phyloP scores from a whole-genome alignment of 768 basidiomycete species.

The Lactarius sp. region DNA sequence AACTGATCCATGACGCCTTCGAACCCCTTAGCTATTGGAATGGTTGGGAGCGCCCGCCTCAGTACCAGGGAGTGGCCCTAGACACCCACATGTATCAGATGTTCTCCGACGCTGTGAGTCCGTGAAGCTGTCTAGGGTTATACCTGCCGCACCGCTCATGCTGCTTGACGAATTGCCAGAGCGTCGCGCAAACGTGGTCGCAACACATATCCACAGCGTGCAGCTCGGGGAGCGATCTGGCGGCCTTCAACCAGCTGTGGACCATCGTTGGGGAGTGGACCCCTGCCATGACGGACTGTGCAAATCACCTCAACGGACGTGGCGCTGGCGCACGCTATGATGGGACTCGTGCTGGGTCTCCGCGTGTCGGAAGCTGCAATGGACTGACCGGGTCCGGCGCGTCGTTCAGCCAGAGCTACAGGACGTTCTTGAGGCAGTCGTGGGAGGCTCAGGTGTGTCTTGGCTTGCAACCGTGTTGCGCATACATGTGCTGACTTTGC shows the following conservation, averaged over 20 bases:
- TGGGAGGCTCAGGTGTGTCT: conserved; percentile 73
- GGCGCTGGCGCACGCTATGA: conserved; percentile 59
- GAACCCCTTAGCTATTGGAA: conserved; percentile 66
- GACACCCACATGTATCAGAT: conserved; percentile 80
- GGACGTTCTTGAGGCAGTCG: conserved; percentile 72
- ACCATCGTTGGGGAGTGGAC: conserved; percentile 87
- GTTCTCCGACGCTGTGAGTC: conserved; percentile 50
- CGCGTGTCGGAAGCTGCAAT: conserved; percentile 65
- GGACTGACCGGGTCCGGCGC: conserved; percentile 69
- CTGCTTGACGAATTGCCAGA: conserved; percentile 31
- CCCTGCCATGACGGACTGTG: conserved; percentile 70
- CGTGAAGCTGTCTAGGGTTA: too few relatives aligned
- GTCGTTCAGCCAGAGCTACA: conserved; percentile 70
- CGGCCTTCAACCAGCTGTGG: conserved; percentile 60
- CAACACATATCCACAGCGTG: conserved; percentile 65
- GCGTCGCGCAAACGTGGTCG: conserved; percentile 42
- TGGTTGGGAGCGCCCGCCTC: conserved; percentile 50
- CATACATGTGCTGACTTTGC: neutral
- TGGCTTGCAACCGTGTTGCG: neutral
- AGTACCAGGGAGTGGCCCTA: conserved; percentile 64
- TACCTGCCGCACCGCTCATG: neutral
- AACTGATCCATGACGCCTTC: conserved; percentile 77
- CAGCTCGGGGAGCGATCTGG: conserved; percentile 39
- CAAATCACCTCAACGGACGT: conserved; percentile 79
- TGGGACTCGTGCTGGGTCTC: conserved; percentile 55